Evolutionary conservation across 1,284 basidiomycete species (phyloP).

Genomic region (Cryptococcus sp.): DNA sequence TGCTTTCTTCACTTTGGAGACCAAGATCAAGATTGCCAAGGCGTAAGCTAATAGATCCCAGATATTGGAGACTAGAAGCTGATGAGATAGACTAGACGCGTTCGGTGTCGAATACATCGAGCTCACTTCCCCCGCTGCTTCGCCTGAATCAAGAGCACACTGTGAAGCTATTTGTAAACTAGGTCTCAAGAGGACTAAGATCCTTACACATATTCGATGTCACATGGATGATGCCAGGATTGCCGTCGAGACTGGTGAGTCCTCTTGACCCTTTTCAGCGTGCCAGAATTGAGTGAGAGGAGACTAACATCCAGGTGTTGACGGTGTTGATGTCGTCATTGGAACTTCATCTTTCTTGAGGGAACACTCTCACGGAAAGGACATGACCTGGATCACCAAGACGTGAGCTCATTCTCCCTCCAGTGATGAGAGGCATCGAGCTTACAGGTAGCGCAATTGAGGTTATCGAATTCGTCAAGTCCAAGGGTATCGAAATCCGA

Average conservation of each 20-base stretch:
- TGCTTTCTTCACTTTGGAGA: conserved; percentile 98
- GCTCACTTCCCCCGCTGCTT: conserved; percentile 95
- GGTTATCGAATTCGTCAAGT: conserved; percentile 99
- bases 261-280: not conserved
- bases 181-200: conserved; percentile 74
- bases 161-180: conserved; percentile 99
- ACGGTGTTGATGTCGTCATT: conserved; percentile 99
- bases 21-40: conserved; percentile 99
- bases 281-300: not conserved
- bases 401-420: conserved; percentile 40
- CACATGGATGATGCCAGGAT: conserved; percentile 99
- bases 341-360: conserved; percentile 98
- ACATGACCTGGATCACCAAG: conserved; percentile 99
- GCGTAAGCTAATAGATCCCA: conserved; percentile 45
- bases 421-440: not conserved
- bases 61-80: not conserved
- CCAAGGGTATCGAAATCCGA: conserved; percentile 98
- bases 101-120: conserved; percentile 99
- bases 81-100: conserved; percentile 64
- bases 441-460: conserved; percentile 63
- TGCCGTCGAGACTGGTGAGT: conserved; percentile 91
- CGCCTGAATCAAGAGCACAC: conserved; percentile 89
- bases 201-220: conserved; percentile 98
- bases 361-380: conserved; percentile 99
- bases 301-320: conserved; percentile 62